Evolutionary conservation across 2,329 filamentous ascomycete species (phyloP), one percentile per base, ranked within the genome.

Genomic region (Phaeosphaeria sp.): DNA sequence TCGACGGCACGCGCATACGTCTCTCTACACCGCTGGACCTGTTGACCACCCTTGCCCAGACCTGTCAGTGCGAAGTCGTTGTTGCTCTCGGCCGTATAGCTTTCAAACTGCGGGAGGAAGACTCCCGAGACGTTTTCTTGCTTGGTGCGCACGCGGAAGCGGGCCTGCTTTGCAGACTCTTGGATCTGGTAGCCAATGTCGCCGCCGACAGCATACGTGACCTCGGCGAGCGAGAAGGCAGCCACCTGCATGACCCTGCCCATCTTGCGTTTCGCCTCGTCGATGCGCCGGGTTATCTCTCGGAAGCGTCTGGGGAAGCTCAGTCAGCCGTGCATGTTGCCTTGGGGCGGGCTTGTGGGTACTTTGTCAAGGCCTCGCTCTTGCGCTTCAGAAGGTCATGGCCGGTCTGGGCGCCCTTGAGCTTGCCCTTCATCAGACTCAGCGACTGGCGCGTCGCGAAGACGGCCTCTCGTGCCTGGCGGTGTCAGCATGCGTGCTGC

Each of bases 181-280:
- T 97, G 93, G 67, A 99, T 92, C 81, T 99, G 95, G 81, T 97
- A 99, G 61, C 90, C 91, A 71, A 99, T 96, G 73, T 96, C 75
- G 72, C 94, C 93, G 62, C 95, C 95, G 25, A 97, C 93, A 23
- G 95, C 95, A 73, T 99, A 99, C 49, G 93, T 96, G 55, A 99
- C 95, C 81, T 98, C 95, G 59, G 95, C 95, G 18, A 99, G 86
- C 44, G 94, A 98, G 81, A 99, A 98, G 46, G 95, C 93, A 42
- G 95, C 95, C 73, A 99, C 96, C 79, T 98, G 94, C 95, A 99
- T 99, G 39, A 99, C 95, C 33, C 94, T 88, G 56, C 95, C 95
- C 94, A 99, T 99, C 83, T 99, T 99, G 71, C 93, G 91, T 81
- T 99, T 99, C 43, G 95, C 95, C 79, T 99, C 95, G 82, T 99